Percentiles rank a stretch among this genome's conserved stretches.
Evolutionary conservation across 495 filamentous ascomycete species (phyloP).

Genomic region (Jackrogersella minutella): DNA sequence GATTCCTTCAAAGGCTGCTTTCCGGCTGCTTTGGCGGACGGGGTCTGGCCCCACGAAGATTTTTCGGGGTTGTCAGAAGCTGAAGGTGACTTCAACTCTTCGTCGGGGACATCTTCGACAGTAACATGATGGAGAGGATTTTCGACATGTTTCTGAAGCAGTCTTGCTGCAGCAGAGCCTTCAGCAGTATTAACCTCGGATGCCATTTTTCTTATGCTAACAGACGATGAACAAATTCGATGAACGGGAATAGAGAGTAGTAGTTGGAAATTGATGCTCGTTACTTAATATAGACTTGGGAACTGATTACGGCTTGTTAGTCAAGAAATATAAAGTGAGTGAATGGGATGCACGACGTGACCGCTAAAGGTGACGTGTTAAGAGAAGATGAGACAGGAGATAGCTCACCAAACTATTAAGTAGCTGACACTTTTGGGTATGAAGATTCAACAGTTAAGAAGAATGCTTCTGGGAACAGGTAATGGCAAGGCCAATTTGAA

Average conservation of each 20-base stretch:
- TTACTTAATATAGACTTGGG: slow-evolving; percentile 21
- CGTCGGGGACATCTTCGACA: slow-evolving; percentile 81
- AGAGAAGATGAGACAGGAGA: neutral
- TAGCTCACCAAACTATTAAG: slow-evolving; percentile 35
- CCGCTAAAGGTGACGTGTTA: neutral
- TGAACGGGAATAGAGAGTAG: neutral
- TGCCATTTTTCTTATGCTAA: slow-evolving; percentile 43
- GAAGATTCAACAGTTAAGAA: slow-evolving; percentile 28
- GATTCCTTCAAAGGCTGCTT: slow-evolving; percentile 66
- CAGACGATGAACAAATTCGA: slow-evolving; percentile 17
- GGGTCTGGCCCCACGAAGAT: slow-evolving; percentile 50
- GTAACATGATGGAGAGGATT: slow-evolving; percentile 71
- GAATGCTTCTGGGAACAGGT: slow-evolving; percentile 25
- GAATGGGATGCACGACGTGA: neutral
- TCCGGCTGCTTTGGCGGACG: slow-evolving; percentile 66
- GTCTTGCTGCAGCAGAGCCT: slow-evolving; percentile 72
- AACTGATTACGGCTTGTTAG: slow-evolving; percentile 2
- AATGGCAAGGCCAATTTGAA: slow-evolving; percentile 19
- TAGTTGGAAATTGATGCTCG: slow-evolving; percentile 4
- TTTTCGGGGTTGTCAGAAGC: slow-evolving; percentile 47
- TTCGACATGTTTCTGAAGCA: slow-evolving; percentile 79
- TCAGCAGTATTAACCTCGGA: slow-evolving; percentile 48
- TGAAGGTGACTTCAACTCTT: slow-evolving; percentile 66
- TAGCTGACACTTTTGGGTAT: slow-evolving; percentile 2
- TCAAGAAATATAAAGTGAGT: neutral